Base-by-base conservation (phyloP, 2,329 filamentous ascomycete genomes). In the Monilinia vaccinii-corymbosi region DNA sequence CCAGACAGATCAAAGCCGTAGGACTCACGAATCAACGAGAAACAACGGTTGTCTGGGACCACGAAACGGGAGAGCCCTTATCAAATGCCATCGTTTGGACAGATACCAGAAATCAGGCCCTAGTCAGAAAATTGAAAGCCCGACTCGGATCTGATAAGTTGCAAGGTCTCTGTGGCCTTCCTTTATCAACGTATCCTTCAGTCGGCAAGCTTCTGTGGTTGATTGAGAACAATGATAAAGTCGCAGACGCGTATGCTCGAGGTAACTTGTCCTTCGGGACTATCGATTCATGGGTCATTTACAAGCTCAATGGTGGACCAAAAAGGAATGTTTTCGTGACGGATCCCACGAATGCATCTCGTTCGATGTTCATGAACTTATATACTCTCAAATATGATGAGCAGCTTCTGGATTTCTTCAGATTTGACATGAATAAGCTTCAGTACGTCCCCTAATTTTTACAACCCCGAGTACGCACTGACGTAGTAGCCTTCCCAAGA, bases 351-450 rank as follows among this genome's bases (percentile, higher is more conserved):
- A 96, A 96, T 72, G 91, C 91, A 23, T 93, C 88, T 57, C 80
- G 91, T 70, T 96, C 91, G 62, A 95, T 96, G 91, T 94, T 96
- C 74, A 92, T 96, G 87, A 91, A 96, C 75, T 79, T 96, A 58
- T 81, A 85, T 67, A 92, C 86, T 13, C 79, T 91, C 61, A 74
- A 91, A 68, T 96, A 96, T 74, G 89, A 93, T 71, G 84, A 91
- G 60, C 79, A 79, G 45, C 80, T 96, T 31, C 77, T 96, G 31
- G 76, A 83, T 28, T 96, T 95, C 76, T 96, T 96, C 74, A 83
- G 82, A 49, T 81, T 96, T 63, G 80, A 84, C 69, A 72, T 69
- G 52, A 79, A 77, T 21, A 93, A 56, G 14, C 58, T 60, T 31
- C 51, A 56, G 58, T 60, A 44, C 13, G 58, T 40, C 21, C 8